phyloP scores from a whole-genome alignment of 164 flowering plant species.

The Brasenia schreberi region DNA sequence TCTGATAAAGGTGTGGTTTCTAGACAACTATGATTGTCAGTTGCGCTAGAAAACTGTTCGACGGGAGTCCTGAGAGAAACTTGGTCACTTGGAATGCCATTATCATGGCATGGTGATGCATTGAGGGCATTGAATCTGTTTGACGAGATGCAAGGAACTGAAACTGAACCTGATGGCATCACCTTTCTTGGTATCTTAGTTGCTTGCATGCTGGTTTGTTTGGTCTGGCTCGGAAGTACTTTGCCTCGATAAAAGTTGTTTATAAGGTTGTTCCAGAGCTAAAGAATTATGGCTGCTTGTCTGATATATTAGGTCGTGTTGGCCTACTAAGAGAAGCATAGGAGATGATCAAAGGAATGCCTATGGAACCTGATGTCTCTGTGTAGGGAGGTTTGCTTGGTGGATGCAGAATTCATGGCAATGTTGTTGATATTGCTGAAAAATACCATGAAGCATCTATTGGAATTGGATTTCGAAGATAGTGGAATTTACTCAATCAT shows the following conservation, averaged over 20 bases:
- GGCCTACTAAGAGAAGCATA: conserved; percentile 53
- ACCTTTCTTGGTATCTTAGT: conserved; percentile 52
- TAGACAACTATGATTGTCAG: too few relatives aligned
- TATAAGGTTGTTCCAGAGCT: conserved; percentile 45
- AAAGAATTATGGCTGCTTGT: conserved; percentile 83
- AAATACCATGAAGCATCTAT: conserved; percentile 43
- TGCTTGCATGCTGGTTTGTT: conserved; percentile 75
- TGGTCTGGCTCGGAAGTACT: conserved; percentile 30
- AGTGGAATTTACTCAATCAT: conserved; percentile 61
- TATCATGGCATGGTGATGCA: conserved; percentile 56
- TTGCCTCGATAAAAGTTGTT: conserved; percentile 43
- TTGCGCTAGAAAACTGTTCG: too few relatives aligned
- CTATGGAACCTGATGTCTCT: conserved; percentile 47
- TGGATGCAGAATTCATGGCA: conserved; percentile 62
- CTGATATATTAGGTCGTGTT: conserved; percentile 66
- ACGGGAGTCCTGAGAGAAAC: conserved; percentile 28
- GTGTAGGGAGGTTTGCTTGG: conserved; percentile 84
- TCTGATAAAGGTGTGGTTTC: too few relatives aligned
- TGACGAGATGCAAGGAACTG: conserved; percentile 27
- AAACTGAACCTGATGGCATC: conserved; percentile 54
- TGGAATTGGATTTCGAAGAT: conserved; percentile 54
- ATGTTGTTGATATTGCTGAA: conserved; percentile 57
- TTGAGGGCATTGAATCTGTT: conserved; percentile 29
- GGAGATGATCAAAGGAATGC: conserved; percentile 54
- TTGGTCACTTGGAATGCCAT: conserved; percentile 76